Conservation (phyloP, 2,329 filamentous ascomycete genomes). For the Cladosporium halotolerans region DNA sequence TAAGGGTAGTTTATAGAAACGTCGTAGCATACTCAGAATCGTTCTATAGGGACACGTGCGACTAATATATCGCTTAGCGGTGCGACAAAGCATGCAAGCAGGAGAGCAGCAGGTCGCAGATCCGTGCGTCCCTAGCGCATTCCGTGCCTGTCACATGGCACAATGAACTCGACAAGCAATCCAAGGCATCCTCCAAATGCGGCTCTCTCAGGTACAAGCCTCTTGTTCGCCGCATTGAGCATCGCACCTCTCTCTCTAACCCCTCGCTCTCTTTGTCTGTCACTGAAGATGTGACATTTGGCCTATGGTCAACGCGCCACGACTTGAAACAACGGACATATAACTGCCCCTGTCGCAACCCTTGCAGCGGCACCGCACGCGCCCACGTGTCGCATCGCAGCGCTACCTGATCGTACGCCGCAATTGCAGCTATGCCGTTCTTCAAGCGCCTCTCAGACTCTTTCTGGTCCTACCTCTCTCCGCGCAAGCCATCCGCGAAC, state of each 20-base stretch:
- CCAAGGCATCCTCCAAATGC: neutral
- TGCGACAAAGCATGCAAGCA: too few species aligned
- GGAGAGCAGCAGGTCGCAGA: neutral
- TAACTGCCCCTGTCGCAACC: slow-evolving; percentile 2
- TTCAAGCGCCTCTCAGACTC: slow-evolving; percentile 29
- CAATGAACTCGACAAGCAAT: neutral
- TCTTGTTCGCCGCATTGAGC: neutral
- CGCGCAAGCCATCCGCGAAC: slow-evolving; percentile 33
- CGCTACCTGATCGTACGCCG: neutral
- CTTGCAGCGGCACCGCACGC: neutral
- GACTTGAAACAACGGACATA: slow-evolving; percentile 4
- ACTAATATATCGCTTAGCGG: too few species aligned
- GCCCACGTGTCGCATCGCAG: neutral
- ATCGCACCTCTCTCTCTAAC: neutral
- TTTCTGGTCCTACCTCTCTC: slow-evolving; percentile 39
- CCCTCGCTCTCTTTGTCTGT: neutral
- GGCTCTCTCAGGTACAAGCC: neutral
- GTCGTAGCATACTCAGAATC: too few species aligned
- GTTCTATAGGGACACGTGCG: too few species aligned
- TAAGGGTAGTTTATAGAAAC: too few species aligned
- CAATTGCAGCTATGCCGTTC: slow-evolving; percentile 3
- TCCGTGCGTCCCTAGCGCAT: neutral
- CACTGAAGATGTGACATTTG: neutral
- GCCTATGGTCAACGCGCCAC: neutral
- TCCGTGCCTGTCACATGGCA: neutral